Conservation (phyloP, 2,329 filamentous ascomycete species). For the Triangularia setosa region DNA sequence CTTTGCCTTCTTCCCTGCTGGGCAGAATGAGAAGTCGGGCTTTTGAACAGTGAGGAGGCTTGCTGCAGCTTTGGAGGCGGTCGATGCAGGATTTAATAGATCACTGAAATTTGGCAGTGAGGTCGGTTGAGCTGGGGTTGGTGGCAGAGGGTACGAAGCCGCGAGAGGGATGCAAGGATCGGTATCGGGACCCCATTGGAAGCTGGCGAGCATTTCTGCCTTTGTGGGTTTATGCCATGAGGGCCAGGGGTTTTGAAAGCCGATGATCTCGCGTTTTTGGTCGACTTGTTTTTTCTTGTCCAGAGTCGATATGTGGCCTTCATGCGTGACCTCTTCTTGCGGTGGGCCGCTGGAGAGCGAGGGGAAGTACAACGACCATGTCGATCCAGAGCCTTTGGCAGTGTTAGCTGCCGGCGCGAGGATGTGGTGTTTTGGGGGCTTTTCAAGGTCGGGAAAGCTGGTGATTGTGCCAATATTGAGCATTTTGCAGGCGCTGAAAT, state of each 20-base stretch:
- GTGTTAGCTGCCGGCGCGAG: neutral
- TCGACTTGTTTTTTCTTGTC: neutral
- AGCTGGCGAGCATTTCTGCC: slow-evolving; percentile 19
- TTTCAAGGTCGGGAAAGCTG: neutral
- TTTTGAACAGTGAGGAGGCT: slow-evolving; percentile 19
- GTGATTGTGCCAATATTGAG: slow-evolving; percentile 1
- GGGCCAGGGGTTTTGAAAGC: slow-evolving; percentile 30
- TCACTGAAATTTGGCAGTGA: slow-evolving; percentile 19
- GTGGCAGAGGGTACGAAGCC: slow-evolving; percentile 15
- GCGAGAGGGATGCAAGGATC: slow-evolving; percentile 24
- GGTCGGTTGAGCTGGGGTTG: neutral
- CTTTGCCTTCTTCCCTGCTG: slow-evolving; percentile 18
- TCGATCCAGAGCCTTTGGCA: neutral
- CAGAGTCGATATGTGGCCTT: neutral
- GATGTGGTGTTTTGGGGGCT: slow-evolving; percentile 13
- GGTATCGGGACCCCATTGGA: slow-evolving; percentile 24
- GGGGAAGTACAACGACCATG: slow-evolving; percentile 16
- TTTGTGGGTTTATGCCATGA: slow-evolving; percentile 26
- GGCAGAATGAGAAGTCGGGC: slow-evolving; percentile 25
- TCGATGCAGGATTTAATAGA: slow-evolving; percentile 12
- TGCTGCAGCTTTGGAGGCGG: slow-evolving; percentile 19
- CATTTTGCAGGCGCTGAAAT: neutral
- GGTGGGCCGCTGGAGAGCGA: neutral
- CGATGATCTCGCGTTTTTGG: neutral
- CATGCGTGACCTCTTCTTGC: neutral